A percentile compares a stretch with the other conserved stretches of the same genome.
These are phyloP conservation scores for Amanita fuliginea DNA, from an alignment of 768 basidiomycete genomes.

Conservation along the genomic window DNA sequence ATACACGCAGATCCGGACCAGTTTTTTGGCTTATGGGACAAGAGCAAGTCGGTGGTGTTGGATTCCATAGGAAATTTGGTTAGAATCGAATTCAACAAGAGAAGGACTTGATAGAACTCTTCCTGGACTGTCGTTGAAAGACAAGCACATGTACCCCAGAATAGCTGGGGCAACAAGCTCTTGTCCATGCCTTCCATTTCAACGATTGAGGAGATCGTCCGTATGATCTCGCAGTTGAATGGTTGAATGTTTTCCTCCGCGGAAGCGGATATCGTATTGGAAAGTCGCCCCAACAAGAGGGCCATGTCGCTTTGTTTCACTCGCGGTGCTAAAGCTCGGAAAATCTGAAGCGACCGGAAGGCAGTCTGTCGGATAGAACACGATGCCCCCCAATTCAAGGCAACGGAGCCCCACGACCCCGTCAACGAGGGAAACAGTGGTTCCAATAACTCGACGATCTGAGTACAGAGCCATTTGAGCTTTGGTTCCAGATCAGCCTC, in stretches of 20 bases:
- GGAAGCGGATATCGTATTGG: slow-evolving; percentile 69
- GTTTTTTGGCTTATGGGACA: slow-evolving; percentile 54
- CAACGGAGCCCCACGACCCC: slow-evolving; percentile 70
- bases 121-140: slow-evolving; percentile 73
- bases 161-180: slow-evolving; percentile 66
- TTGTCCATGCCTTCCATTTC: slow-evolving; percentile 44
- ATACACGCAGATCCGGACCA: slow-evolving; percentile 60
- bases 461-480: slow-evolving; percentile 57
- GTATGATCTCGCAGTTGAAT: slow-evolving; percentile 76
- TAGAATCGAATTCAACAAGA: slow-evolving; percentile 55
- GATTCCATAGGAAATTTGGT: slow-evolving; percentile 59
- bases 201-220: slow-evolving; percentile 59
- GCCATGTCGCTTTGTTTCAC: slow-evolving; percentile 66
- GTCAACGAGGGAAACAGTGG: slow-evolving; percentile 61
- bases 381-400: slow-evolving; percentile 75
- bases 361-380: slow-evolving; percentile 82
- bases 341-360: slow-evolving; percentile 85
- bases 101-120: slow-evolving; percentile 64
- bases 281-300: slow-evolving; percentile 70
- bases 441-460: slow-evolving; percentile 55
- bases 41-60: slow-evolving; percentile 53
- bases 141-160: slow-evolving; percentile 79
- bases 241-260: slow-evolving; percentile 62
- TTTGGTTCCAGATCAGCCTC: slow-evolving; percentile 46
- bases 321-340: slow-evolving; percentile 66